Evolutionary conservation across 2,329 filamentous ascomycete genomes (phyloP), one percentile per base, ranked within the genome.

Genomic region (Thyridium curvatum): DNA sequence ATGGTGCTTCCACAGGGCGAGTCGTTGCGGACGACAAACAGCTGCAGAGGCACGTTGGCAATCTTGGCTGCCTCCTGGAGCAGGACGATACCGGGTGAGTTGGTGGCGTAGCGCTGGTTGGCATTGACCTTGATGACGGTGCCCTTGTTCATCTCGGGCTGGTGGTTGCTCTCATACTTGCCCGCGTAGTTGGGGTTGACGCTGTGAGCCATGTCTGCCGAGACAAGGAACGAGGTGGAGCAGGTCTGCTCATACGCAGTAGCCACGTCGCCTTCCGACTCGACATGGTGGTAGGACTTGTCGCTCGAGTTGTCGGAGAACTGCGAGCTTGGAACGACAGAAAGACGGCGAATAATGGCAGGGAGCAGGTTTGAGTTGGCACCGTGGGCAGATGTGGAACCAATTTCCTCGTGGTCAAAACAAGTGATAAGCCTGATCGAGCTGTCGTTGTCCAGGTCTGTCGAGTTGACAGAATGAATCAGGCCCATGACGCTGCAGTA

Each of bases 331-430:
- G 86, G 84, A 26, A 96, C 71, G 26, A 87, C 84, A 1, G 87
- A 93, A 14, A 98, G 76, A 39, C 93, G 86, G 44, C 86, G 84
- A 39, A 97, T 76, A 34, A 97, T 82, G 17, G 87, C 78, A 2
- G 93, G 91, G 14, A 98, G 75, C 41, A 95, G 74, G 64, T 95
- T 95, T 4, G 88, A 95, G 64, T 94, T 82, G 14, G 93, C 93
- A 45, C 93, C 93, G 56, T 98, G 93, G 5, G 91, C 90, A 3
- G 89, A 94, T 41, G 78, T 82, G 45, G 87, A 94, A 39, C 93
- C 93, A 54, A 98, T 93, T 60, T 98, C 93, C 64, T 98, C 93
- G 65, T 98, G 90, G 59, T 98, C 93, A 61, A 98, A 98, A 63
- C 91, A 86, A 29, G 89, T 84, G 49, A 94, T 84, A n/a, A 98